Conservation (phyloP, 2,329 filamentous ascomycete genomes). For the Aspergillus piperis region DNA sequence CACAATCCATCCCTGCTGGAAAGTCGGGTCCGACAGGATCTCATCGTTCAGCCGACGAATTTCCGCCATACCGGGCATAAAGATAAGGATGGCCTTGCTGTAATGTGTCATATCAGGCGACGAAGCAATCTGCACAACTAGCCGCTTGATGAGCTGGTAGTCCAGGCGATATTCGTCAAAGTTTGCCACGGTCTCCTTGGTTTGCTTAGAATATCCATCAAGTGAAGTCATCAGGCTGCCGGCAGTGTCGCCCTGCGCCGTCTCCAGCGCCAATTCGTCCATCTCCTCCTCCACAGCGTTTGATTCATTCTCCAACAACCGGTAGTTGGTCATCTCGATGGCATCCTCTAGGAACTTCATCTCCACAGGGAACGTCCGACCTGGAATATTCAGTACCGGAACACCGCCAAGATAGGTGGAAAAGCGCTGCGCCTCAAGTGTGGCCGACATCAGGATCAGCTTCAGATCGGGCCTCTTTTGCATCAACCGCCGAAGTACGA, state of each 20-base stretch:
- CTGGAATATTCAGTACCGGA: conserved; percentile 85
- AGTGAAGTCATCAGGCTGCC: conserved; percentile 66
- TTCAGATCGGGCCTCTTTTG: conserved; percentile 77
- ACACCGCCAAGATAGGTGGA: conserved; percentile 84
- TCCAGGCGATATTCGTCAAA: conserved; percentile 92
- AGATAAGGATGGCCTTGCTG: conserved; percentile 91
- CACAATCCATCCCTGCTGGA: conserved; percentile 76
- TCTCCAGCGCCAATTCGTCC: conserved; percentile 47
- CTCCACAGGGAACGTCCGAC: conserved; percentile 88
- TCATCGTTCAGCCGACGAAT: conserved; percentile 87
- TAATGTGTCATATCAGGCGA: conserved; percentile 67
- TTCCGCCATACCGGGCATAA: conserved; percentile 91
- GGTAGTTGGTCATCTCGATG: conserved; percentile 80
- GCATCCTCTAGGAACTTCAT: conserved; percentile 90
- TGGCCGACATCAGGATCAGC: conserved; percentile 95
- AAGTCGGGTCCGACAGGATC: conserved; percentile 73
- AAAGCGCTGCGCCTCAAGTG: conserved; percentile 88
- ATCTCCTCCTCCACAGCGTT: conserved; percentile 48
- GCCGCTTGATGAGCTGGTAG: conserved; percentile 77
- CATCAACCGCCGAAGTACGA: conserved; percentile 84
- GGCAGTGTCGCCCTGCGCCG: conserved; percentile 53
- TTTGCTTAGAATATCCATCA: conserved; percentile 72
- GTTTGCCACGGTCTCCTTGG: conserved; percentile 70
- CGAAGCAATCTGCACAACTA: conserved; percentile 75
- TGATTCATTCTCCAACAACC: conserved; percentile 60